A percentile compares a stretch with the other conserved stretches of the same genome.
Evolutionary conservation across 2,329 filamentous ascomycete genomes (phyloP).

Genomic region (Epicoccum nigrum): DNA sequence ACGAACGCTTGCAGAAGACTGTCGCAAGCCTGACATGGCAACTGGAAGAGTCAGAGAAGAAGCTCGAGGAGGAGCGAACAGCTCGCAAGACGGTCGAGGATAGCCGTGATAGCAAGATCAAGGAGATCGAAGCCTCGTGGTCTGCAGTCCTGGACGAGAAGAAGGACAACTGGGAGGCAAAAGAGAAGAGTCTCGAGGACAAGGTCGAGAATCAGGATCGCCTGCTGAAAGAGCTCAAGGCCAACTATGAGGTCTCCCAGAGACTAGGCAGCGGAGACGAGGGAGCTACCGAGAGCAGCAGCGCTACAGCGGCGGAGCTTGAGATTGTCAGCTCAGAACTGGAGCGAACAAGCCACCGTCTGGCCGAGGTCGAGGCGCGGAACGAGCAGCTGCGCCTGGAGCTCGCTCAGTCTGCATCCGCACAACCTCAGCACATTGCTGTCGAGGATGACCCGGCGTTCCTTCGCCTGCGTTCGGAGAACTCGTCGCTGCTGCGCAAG

Average conservation of each 20-base stretch:
- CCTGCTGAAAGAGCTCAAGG: conserved; percentile 91
- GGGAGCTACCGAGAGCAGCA: conserved; percentile 61
- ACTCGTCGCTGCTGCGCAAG: conserved; percentile 87
- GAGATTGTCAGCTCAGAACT: conserved; percentile 92
- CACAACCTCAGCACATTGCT: conserved; percentile 62
- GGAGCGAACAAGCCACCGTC: conserved; percentile 82
- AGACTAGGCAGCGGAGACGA: conserved; percentile 77
- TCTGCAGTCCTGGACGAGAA: conserved; percentile 89
- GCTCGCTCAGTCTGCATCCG: conserved; percentile 85
- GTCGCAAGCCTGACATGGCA: conserved; percentile 77
- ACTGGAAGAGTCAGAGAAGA: conserved; percentile 80
- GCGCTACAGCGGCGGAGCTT: conserved; percentile 84
- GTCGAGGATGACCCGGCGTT: conserved; percentile 90
- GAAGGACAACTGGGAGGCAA: conserved; percentile 93
- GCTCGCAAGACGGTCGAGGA: conserved; percentile 78
- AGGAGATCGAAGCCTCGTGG: conserved; percentile 91
- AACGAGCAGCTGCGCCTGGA: conserved; percentile 94
- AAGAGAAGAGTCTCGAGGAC: conserved; percentile 88
- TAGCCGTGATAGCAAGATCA: conserved; percentile 77
- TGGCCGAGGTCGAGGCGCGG: conserved; percentile 89
- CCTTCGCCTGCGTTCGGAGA: conserved; percentile 88
- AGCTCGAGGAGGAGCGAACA: conserved; percentile 77
- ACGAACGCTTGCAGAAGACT: conserved; percentile 81
- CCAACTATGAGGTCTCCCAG: conserved; percentile 95
- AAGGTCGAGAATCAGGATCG: conserved; percentile 95